phyloP scores from a whole-genome alignment of 768 basidiomycete species.

The Amanita fuliginea region DNA sequence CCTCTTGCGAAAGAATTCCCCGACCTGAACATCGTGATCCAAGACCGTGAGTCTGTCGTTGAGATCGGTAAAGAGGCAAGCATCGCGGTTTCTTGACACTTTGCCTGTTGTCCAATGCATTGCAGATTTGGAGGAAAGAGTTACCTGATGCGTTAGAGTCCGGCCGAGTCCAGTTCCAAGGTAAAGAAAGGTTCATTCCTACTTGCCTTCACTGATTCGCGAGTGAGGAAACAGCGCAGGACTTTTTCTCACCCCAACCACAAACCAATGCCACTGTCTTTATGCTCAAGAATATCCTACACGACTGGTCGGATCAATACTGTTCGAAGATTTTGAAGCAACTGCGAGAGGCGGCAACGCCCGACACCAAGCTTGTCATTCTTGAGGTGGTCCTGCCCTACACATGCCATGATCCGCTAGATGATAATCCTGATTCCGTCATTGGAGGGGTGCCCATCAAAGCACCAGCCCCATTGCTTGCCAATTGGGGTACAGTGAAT shows the following conservation, averaged over 20 bases:
- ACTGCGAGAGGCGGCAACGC: constrained; percentile 20
- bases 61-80: constrained; percentile 8
- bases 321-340: constrained; percentile 19
- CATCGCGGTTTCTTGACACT: background rate
- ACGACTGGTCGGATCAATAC: constrained; percentile 27
- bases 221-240: constrained; percentile 13
- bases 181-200: constrained; percentile 1
- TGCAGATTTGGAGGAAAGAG: constrained; percentile 6
- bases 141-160: constrained; percentile 10
- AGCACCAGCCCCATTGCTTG: constrained; percentile 23
- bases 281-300: constrained; percentile 23
- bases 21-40: constrained; percentile 14
- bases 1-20: constrained; percentile 11
- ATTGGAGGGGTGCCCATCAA: constrained; percentile 14
- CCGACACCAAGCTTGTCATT: constrained; percentile 21
- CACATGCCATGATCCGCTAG: constrained; percentile 10
- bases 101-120: background rate
- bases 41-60: constrained; percentile 14
- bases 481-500: constrained; percentile 27
- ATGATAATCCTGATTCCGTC: constrained; percentile 6
- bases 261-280: constrained; percentile 23
- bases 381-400: constrained; percentile 24
- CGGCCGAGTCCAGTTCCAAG: constrained; percentile 12
- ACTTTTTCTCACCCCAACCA: constrained; percentile 28
- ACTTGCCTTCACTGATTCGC: no score